Evolutionary conservation across 768 basidiomycete genomes (phyloP).

Genomic region (Boletus tomentosulus): DNA sequence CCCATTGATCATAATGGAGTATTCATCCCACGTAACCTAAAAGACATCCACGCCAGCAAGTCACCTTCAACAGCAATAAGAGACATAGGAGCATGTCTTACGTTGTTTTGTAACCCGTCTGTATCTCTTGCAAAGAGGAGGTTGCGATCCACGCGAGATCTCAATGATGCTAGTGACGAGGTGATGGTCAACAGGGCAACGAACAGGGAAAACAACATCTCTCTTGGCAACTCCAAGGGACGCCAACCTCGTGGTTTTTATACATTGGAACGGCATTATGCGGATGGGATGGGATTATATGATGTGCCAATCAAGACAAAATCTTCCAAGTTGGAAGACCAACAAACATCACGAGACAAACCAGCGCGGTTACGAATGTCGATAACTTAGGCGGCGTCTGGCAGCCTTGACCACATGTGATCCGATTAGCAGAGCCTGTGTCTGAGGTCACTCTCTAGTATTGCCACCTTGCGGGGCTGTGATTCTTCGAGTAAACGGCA

Average conservation of each 20-base stretch:
- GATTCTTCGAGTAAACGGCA: too few relatives aligned
- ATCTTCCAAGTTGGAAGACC: too few relatives aligned
- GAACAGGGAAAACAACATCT: constrained; percentile 11
- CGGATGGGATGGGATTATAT: too few relatives aligned
- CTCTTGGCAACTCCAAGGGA: neutral
- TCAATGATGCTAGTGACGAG: constrained; percentile 10
- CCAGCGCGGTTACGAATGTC: too few relatives aligned
- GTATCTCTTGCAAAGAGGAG: constrained; percentile 15
- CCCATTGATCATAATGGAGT: constrained; percentile 54
- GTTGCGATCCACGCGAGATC: constrained; percentile 4
- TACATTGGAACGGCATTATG: neutral
- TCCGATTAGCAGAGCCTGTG: too few relatives aligned
- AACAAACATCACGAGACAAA: too few relatives aligned
- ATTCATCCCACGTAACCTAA: constrained; percentile 55
- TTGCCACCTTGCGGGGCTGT: too few relatives aligned
- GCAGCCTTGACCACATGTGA: too few relatives aligned
- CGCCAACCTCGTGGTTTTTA: neutral
- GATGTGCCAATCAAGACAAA: too few relatives aligned
- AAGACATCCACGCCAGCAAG: neutral
- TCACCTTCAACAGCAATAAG: neutral
- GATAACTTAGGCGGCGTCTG: too few relatives aligned
- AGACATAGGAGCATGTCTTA: constrained; percentile 1
- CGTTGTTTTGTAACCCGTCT: constrained; percentile 16
- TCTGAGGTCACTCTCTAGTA: too few relatives aligned
- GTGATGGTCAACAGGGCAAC: constrained; percentile 9